Evolutionary conservation across 192 early-diverging fungal species (phyloP).

Genomic region (Backusella tuberculispora): DNA sequence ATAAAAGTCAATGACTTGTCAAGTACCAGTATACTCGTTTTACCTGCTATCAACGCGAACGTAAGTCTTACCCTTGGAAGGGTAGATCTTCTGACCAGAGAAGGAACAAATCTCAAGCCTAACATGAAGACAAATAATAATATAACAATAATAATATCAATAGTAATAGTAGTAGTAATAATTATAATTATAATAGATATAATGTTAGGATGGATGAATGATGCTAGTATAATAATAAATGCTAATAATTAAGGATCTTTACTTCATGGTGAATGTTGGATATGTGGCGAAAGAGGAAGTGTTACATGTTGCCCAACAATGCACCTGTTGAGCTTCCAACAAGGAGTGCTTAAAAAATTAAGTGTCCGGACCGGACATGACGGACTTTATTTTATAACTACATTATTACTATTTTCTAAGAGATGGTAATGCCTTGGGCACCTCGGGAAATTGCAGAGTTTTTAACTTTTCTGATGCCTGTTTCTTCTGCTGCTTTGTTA

Average conservation of each 20-base stretch:
- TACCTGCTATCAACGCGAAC: constrained; percentile 89
- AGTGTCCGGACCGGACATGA: neutral
- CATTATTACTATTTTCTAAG: neutral
- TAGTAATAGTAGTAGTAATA: neutral
- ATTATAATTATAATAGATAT: neutral
- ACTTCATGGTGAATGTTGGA: constrained; percentile 19
- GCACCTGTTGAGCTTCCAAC: constrained; percentile 2
- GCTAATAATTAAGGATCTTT: neutral
- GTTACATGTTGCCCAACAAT: neutral
- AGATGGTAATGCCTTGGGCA: constrained; percentile 39
- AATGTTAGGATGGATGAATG: neutral
- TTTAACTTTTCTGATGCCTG: constrained; percentile 44
- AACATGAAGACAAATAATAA: neutral
- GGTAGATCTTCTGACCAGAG: constrained; percentile 99
- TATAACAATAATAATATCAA: neutral
- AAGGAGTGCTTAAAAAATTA: neutral
- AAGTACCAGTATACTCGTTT: constrained; percentile 13
- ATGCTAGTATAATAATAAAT: neutral
- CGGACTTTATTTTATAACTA: neutral
- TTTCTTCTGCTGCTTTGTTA: constrained; percentile 45
- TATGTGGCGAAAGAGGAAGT: constrained; percentile 24
- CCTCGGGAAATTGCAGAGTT: constrained; percentile 49
- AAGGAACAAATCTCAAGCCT: constrained; percentile 93
- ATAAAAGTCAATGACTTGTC: neutral
- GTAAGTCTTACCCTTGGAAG: constrained; percentile 92